Conservation (phyloP, 768 basidiomycete genomes). For the Hysterangium stoloniferum region DNA sequence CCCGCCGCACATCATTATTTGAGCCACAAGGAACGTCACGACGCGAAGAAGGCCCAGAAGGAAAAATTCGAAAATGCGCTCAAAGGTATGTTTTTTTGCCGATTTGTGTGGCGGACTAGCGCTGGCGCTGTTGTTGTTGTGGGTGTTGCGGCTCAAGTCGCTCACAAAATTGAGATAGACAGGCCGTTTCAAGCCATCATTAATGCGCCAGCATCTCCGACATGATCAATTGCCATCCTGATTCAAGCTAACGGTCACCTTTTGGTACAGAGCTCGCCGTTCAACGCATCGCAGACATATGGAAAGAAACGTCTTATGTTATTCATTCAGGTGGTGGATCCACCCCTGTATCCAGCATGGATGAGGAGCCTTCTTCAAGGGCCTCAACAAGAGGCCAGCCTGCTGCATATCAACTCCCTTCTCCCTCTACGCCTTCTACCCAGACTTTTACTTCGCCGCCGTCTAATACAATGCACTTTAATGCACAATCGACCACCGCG, state of each 20-base stretch:
- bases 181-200: background rate
- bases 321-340: constrained; percentile 42
- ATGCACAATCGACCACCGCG: constrained; percentile 21
- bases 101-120: background rate
- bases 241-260: constrained; percentile 2
- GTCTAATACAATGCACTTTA: too few relatives aligned
- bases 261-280: constrained; percentile 9
- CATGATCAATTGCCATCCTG: background rate
- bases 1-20: constrained; percentile 32
- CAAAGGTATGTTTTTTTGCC: constrained; percentile 5
- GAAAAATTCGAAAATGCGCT: constrained; percentile 28
- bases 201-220: background rate
- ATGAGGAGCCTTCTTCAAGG: constrained; percentile 25
- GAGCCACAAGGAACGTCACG: constrained; percentile 29
- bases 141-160: constrained; percentile 4
- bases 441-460: constrained; percentile 23
- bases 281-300: constrained; percentile 69
- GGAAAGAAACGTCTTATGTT: constrained; percentile 55
- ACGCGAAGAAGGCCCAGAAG: constrained; percentile 10
- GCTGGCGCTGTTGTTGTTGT: too few relatives aligned
- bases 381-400: constrained; percentile 21
- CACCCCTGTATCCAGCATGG: constrained; percentile 24
- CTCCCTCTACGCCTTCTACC: constrained; percentile 45
- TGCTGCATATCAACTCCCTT: constrained; percentile 29
- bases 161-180: constrained; percentile 4